These are phyloP conservation scores for Phaeotremella fagi DNA, from an alignment of 768 basidiomycete genomes.

Conservation along the genomic window DNA sequence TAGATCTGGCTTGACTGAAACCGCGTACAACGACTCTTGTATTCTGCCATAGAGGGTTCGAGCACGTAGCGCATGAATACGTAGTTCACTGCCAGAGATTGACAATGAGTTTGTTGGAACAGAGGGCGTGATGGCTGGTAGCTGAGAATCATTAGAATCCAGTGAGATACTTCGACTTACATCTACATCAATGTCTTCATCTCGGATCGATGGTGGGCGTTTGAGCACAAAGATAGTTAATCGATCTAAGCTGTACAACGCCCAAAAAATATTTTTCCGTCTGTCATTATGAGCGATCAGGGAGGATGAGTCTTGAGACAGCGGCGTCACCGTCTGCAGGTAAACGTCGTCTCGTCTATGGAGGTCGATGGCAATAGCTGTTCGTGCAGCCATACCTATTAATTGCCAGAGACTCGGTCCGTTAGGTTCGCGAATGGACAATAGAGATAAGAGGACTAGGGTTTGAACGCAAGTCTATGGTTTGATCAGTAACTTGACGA, in stretches of 20 bases:
- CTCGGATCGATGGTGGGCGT: background rate
- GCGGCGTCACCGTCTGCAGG: no score
- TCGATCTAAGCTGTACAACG: background rate
- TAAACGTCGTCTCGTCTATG: background rate
- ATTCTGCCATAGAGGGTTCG: constrained; percentile 5
- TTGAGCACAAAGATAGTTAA: background rate
- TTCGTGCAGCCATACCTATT: background rate
- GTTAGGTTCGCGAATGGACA: background rate
- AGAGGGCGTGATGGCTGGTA: background rate
- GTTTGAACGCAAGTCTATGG: background rate
- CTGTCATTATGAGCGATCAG: no score
- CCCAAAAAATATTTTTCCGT: background rate
- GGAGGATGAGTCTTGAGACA: no score
- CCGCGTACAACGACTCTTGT: constrained; percentile 4
- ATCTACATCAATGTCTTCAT: constrained; percentile 2
- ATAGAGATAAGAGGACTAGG: background rate
- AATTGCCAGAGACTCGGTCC: background rate
- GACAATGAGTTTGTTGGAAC: no score
- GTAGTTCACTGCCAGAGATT: background rate
- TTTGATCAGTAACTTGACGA: background rate
- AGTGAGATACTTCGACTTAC: background rate
- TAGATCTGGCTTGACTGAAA: constrained; percentile 2
- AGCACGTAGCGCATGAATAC: background rate
- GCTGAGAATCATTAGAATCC: background rate
- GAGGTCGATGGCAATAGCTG: background rate